Base-by-base conservation (phyloP, 2,329 filamentous ascomycete genomes). In the Neopestalotiopsis clavispora region DNA sequence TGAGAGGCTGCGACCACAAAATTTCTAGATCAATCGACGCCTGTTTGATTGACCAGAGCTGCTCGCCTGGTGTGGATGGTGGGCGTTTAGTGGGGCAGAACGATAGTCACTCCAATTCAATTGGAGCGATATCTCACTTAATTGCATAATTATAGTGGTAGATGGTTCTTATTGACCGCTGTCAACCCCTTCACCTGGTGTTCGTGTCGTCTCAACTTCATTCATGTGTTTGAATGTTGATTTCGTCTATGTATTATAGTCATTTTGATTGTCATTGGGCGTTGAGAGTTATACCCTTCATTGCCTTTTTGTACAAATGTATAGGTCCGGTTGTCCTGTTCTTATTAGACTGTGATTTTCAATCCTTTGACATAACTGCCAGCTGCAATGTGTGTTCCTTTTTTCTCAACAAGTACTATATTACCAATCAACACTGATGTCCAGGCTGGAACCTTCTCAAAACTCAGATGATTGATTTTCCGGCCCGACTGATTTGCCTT, bases 1-100 rank as follows among this genome's bases (percentile, higher is more conserved):
- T 62, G 59, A 62, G 34, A 62, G 59, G 59, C 57, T 60, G 57
- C 23, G 32, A 20, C 34, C 59, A 38, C 59, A 62, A 62, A 62
- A 62, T 38, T 62, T 62, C 59, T 6, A 38, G 34, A 59, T 34
- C 57, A 28, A 59, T 59, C 30, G 57, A 20, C 30, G 57, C 57
- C 57, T 34, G 23, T 30, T 52, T 9, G 45, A 9, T 59, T 34
- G 57, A 59, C 12, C 57, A 23, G 57, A 59, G 57, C 56, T 58
- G 20, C 13, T 30, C 23, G 57, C 13, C 20, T 59, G 57, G 57
- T 59, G 57, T 23, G 57, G 57, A 13, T 13, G 20, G 57, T 59
- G 57, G 4, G 30, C 13, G 6, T 17, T 52, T 52, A 52, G 45
- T 23, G 45, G 45, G 45, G 45, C 45, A 52, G 17, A 28, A 28